phyloP scores from a whole-genome alignment of 768 basidiomycete species.

The Pholiota microspora region DNA sequence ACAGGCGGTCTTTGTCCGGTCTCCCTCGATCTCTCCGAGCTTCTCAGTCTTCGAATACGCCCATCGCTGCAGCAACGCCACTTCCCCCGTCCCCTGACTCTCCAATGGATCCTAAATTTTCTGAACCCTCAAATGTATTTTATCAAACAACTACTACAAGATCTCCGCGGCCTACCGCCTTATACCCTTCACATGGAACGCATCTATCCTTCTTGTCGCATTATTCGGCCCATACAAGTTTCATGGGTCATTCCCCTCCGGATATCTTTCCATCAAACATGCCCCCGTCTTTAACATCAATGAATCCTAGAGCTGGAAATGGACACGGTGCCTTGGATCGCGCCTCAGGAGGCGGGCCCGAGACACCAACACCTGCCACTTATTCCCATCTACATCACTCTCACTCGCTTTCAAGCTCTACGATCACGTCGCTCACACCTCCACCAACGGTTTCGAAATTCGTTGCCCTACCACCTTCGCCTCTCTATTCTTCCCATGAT shows the following conservation, averaged over 20 bases:
- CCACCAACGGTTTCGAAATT: slow-evolving; percentile 24
- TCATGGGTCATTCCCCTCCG: slow-evolving; percentile 29
- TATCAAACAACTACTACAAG: slow-evolving; percentile 58
- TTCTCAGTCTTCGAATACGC: slow-evolving; percentile 37
- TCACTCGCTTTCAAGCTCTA: slow-evolving; percentile 22
- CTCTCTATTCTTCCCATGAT: not conserved
- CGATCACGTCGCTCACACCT: slow-evolving; percentile 12
- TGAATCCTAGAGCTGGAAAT: slow-evolving; percentile 30
- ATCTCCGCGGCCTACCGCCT: slow-evolving; percentile 42
- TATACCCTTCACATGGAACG: slow-evolving; percentile 46
- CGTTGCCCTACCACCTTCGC: slow-evolving; percentile 7
- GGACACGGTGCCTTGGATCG: slow-evolving; percentile 14
- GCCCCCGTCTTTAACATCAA: slow-evolving; percentile 36
- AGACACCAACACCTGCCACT: slow-evolving; percentile 38
- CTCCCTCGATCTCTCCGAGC: slow-evolving; percentile 39
- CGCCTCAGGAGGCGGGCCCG: slow-evolving; percentile 28
- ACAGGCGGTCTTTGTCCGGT: slow-evolving; percentile 44
- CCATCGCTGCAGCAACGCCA: slow-evolving; percentile 36
- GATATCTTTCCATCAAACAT: slow-evolving; percentile 43
- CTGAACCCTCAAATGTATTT: slow-evolving; percentile 60
- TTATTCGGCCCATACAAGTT: slow-evolving; percentile 32
- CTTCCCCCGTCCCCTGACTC: slow-evolving; percentile 51
- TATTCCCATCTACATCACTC: slow-evolving; percentile 18
- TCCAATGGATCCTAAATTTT: slow-evolving; percentile 31
- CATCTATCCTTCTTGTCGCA: slow-evolving; percentile 41